phyloP scores from a whole-genome alignment of 2,329 filamentous ascomycete genomes.

The Ciborinia camelliae region DNA sequence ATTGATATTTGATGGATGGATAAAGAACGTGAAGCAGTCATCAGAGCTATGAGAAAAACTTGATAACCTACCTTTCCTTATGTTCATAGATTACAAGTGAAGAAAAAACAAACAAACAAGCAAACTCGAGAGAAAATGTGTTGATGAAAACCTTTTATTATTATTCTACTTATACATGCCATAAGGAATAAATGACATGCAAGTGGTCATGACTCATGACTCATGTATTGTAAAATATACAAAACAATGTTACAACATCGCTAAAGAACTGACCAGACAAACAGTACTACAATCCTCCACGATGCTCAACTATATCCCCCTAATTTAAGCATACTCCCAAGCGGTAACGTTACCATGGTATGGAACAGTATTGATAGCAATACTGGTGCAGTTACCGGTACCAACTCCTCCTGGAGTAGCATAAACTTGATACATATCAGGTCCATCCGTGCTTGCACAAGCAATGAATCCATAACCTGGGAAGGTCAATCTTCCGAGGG shows the following conservation, averaged over 20 bases:
- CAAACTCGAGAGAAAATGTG: no score
- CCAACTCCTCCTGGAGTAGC: not conserved
- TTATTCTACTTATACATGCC: constrained; percentile 42
- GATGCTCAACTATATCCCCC: not conserved
- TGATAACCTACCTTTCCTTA: no score
- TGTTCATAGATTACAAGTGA: no score
- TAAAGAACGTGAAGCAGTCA: no score
- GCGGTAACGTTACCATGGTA: not conserved
- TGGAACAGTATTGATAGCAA: not conserved
- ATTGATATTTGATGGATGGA: no score
- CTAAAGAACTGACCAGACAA: constrained; percentile 2
- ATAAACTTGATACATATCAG: not conserved
- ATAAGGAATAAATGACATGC: not conserved
- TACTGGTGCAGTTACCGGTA: constrained; percentile 8
- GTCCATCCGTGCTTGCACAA: not conserved
- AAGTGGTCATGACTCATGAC: no score
- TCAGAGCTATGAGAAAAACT: no score
- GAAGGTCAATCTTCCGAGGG: not conserved
- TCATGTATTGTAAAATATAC: not conserved
- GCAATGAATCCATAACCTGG: constrained; percentile 12
- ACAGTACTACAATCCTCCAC: not conserved
- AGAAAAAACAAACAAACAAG: no score
- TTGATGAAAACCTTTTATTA: no score
- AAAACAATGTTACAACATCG: not conserved
- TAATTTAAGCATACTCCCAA: constrained; percentile 6